phyloP scores from a whole-genome alignment of 1,139 yeast genomes.

The Nakaseomyces uthaithaninus region DNA sequence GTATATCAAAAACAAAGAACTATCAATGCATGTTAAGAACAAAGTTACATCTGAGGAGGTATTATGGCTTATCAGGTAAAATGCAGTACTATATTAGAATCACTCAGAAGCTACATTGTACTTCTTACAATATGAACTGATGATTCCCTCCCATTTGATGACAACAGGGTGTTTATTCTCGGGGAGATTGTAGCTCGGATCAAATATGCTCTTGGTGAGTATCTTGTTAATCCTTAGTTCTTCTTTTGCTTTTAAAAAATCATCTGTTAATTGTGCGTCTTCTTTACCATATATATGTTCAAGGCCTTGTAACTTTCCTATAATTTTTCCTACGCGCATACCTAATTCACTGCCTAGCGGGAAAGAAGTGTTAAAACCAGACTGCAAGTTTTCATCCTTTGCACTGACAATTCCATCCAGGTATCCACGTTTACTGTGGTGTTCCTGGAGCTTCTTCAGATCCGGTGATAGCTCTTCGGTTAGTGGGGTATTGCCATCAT shows the following conservation, averaged over 20 bases:
- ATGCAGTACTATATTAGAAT: no score
- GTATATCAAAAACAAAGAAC: no score
- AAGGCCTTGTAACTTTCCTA: constrained; percentile 41
- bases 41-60: no score
- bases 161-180: constrained; percentile 15
- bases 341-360: constrained; percentile 71
- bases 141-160: constrained; percentile 19
- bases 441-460: constrained; percentile 39
- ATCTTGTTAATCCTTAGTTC: constrained; percentile 25
- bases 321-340: constrained; percentile 50
- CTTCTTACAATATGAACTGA: constrained; percentile 15
- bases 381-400: constrained; percentile 62
- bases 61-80: no score
- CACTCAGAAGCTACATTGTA: constrained; percentile 13
- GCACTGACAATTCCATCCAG: constrained; percentile 70
- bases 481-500: constrained; percentile 12
- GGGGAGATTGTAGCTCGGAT: constrained; percentile 16
- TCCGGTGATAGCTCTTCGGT: constrained; percentile 19
- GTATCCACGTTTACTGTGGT: constrained; percentile 78
- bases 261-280: constrained; percentile 16
- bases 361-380: constrained; percentile 75
- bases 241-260: constrained; percentile 16
- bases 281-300: constrained; percentile 17
- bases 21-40: no score
- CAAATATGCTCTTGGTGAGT: constrained; percentile 23